Evolutionary conservation across 495 filamentous ascomycete species (phyloP).

Genomic region (Lineolata rhizophorae): DNA sequence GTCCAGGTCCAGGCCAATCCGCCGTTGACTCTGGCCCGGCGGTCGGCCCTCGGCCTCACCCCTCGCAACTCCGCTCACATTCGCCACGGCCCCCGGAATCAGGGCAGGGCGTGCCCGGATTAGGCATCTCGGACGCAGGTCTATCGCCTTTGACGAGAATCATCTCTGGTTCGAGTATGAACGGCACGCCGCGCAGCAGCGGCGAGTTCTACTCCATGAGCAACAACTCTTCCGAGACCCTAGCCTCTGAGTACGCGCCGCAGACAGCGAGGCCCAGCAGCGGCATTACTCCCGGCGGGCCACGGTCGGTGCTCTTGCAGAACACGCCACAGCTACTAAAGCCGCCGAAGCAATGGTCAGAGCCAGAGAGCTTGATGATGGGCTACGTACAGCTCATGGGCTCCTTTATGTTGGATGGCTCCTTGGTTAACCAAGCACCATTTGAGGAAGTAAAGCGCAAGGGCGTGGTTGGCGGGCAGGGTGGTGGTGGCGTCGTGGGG

Average conservation of each 20-base stretch:
- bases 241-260: slow-evolving; percentile 73
- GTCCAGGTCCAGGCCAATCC: slow-evolving; percentile 5
- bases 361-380: slow-evolving; percentile 78
- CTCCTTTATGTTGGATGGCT: slow-evolving; percentile 77
- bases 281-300: too few species aligned
- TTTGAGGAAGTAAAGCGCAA: slow-evolving; percentile 95
- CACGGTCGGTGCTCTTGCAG: neutral
- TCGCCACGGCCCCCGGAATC: neutral
- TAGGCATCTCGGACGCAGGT: too few species aligned
- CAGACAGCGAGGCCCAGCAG: slow-evolving; percentile 16
- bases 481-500: slow-evolving; percentile 59
- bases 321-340: too few species aligned
- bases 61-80: neutral
- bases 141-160: slow-evolving; percentile 47
- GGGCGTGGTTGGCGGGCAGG: slow-evolving; percentile 67
- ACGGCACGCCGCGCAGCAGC: slow-evolving; percentile 61
- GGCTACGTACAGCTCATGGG: slow-evolving; percentile 91
- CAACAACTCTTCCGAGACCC: slow-evolving; percentile 80
- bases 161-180: slow-evolving; percentile 46
- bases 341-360: neutral
- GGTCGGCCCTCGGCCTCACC: slow-evolving; percentile 6
- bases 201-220: slow-evolving; percentile 86
- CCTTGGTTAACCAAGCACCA: slow-evolving; percentile 64
- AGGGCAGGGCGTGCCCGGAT: too few species aligned
- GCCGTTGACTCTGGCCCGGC: slow-evolving; percentile 3